These are phyloP conservation scores for Gossypium herbaceum DNA, from an alignment of 345 rosid species.

Conservation along the genomic window DNA sequence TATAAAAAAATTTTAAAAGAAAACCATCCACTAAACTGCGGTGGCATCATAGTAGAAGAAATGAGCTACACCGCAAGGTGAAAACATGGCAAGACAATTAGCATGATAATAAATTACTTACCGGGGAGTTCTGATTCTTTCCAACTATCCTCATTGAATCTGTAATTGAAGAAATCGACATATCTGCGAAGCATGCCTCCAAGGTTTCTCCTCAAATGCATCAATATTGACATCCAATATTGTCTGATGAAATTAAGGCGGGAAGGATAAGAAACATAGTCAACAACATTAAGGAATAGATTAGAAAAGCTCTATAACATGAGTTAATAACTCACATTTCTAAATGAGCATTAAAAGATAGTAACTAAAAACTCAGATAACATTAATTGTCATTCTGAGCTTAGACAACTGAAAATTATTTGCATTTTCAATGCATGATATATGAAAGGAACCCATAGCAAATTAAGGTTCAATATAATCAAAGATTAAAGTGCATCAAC, in stretches of 20 bases:
- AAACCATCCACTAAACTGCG: background rate
- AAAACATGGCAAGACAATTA: background rate
- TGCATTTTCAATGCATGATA: background rate
- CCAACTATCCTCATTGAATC: constrained; percentile 66
- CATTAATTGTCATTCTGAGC: background rate
- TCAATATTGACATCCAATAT: constrained; percentile 46
- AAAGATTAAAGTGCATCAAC: constrained; percentile 17
- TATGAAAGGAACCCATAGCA: background rate
- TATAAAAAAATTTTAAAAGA: background rate
- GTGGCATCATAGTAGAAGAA: background rate
- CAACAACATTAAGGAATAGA: background rate
- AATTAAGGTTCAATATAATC: background rate
- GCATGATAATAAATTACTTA: constrained; percentile 23
- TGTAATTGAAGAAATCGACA: constrained; percentile 64
- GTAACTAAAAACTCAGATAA: background rate
- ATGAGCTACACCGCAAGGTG: background rate
- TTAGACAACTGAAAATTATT: background rate
- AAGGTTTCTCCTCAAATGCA: constrained; percentile 52
- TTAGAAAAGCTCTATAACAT: background rate
- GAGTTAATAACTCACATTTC: constrained; percentile 1
- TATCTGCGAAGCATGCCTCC: constrained; percentile 54
- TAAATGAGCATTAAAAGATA: background rate
- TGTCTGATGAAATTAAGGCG: constrained; percentile 30
- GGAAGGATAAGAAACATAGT: background rate
- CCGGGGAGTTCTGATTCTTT: constrained; percentile 51